Conservation (phyloP, 768 basidiomycete genomes). For the Strobilomyces confusus region DNA sequence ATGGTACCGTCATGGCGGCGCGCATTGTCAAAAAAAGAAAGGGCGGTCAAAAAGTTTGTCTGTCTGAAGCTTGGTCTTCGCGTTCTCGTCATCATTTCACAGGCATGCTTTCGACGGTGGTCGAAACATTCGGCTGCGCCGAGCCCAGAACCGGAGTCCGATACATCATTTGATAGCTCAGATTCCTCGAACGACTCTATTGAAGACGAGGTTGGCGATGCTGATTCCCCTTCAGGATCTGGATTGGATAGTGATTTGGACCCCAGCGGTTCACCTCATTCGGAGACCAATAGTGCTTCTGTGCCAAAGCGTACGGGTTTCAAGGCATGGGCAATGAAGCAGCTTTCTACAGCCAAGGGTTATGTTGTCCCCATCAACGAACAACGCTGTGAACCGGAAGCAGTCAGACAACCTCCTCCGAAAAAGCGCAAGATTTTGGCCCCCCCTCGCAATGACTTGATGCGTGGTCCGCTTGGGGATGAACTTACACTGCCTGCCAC, state of each 20-base stretch:
- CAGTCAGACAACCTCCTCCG: conserved; percentile 9
- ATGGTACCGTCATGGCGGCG: conserved; percentile 56
- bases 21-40: conserved; percentile 41
- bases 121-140: conserved; percentile 32
- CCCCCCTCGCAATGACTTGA: conserved; percentile 33
- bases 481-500: conserved; percentile 64
- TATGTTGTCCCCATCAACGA: conserved; percentile 24
- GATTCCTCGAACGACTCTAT: conserved; percentile 63
- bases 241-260: conserved; percentile 20
- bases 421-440: conserved; percentile 49
- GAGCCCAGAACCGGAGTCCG: conserved; percentile 37
- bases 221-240: conserved; percentile 8
- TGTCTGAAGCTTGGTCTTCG: background rate
- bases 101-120: conserved; percentile 52
- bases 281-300: conserved; percentile 16
- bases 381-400: conserved; percentile 15
- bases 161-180: conserved; percentile 75
- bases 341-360: conserved; percentile 52
- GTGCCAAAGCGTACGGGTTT: conserved; percentile 56
- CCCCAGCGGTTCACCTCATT: conserved; percentile 15
- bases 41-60: conserved; percentile 43
- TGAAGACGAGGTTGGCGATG: conserved; percentile 22
- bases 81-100: conserved; percentile 3
- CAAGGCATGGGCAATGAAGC: conserved; percentile 87
- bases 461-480: conserved; percentile 80